Evolutionary conservation across 169 alveolate genomes (phyloP), one percentile per base, ranked within the genome.

Genomic region (Cryptosporidium muris): DNA sequence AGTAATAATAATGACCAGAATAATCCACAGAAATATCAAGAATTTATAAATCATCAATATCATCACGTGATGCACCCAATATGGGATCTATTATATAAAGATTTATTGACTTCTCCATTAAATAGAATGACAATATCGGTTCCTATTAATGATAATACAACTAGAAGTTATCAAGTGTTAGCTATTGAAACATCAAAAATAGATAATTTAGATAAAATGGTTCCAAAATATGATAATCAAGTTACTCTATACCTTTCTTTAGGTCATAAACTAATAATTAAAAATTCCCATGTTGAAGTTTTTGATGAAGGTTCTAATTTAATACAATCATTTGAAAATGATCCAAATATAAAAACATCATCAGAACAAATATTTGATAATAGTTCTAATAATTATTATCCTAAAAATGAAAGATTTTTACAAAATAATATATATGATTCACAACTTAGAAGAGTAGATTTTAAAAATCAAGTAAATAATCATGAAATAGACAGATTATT

Each of bases 161-260:
- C 60, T n/a, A 54, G 85, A 74, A 74, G 85, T 45, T 74, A 74
- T 42, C 85, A 74, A 45, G 62, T 74, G 12, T 48, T 58, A 43
- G 85, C 85, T 1, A 74, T 74, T 4, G 85, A 74, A 34, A 58
- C 54, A 14, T 36, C 48, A 1, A 74, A 37, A 42, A 51, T 43
- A 45, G 68, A 54, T 42, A 68, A 74, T 25, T 58, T 74, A 68
- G 25, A 25, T 25, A 25, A 25, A 25, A 25, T 25, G 0, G 25
- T 25, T 25, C 25, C 25, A 25, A 25, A 25, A 25, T 25, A 25
- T 25, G 25, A 25, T 25, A 25, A 25, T 25, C 25, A 25, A 25
- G 25, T 25, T 25, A 51, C 51, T 16, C 48, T 74, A 34, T 45
- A 74, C 14, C 68, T 74, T 5, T 74, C 85, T 43, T 45, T 74